Base-by-base conservation (phyloP, 257 asterid genomes). In the Capsicum pubescens region DNA sequence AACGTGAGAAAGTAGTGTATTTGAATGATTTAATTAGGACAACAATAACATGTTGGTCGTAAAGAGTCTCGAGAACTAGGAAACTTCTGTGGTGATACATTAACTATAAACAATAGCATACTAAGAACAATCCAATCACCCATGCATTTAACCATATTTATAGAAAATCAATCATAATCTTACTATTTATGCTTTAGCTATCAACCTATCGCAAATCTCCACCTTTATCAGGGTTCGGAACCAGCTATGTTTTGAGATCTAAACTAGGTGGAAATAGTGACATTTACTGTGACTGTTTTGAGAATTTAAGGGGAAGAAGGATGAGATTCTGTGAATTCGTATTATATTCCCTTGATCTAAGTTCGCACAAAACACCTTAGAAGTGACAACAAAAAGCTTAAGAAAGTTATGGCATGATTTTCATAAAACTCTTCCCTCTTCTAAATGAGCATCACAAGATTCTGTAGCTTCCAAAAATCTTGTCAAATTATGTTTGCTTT, bases 231-330 rank as follows among this genome's bases (percentile, higher is more conserved):
- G 64, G 64, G 63, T 15, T 52, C 54, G 15, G 81, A 15, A 26
- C 21, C 61, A 32, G 44, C 81, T 76, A 14, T 26, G 26, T 15
- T 76, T 26, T 76, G 50, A 3, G 39, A 76, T 52, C 81, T 35
- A 26, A 26, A 26, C 1, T 76, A 14, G 63, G 61, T 52, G 3
- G 61, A 76, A 15, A 26, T 76, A 52, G 13, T 15, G 15, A 52
- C 15, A 26, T 26, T 54, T 4, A 52, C 81, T 32, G 42, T 19
- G 32, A 26, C 32, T 26, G 1, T 26, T 26, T 26, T 26, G 32
- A 26, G 32, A 26, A 26, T 26, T 76, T 52, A 76, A 52, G 63
- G 4, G 63, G 81, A 50, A 19, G 80, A 76, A 76, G 63, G 81
- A 13, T 52, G 64, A 26, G 5, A 54, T 76, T 76, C 42, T 26